Base-by-base conservation (phyloP, 352 stramenopile genomes). In the Plasmopara muralis region DNA sequence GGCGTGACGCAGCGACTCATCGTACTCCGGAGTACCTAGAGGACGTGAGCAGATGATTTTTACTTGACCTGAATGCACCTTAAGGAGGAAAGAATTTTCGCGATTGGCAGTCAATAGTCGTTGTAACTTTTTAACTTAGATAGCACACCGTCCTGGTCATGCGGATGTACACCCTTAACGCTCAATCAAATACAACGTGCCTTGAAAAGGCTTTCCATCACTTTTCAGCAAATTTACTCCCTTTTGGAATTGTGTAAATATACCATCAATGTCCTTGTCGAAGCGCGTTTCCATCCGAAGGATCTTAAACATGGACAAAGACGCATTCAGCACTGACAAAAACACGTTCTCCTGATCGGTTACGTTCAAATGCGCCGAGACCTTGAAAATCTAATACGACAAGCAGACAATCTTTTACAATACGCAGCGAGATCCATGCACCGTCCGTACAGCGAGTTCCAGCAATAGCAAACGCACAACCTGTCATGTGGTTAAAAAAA, bases 371-470 rank as follows among this genome's bases (percentile, higher is more conserved):
- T 2, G 77, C 87, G 0, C 77, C 76, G 2, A 88, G 53, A 1
- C 80, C 80, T 72, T 89, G 75, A 53, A 91, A 91, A 47, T 91
- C 77, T 14, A 91, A 54, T 9, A 89, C 71, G n/a, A 90, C 66
- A 49, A 90, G 51, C 37, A 90, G 46, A 3, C 81, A 57, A 30
- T 72, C 45, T 9, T 64, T 33, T 16, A 88, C 35, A 0, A 84
- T 48, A 1, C 70, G 67, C 9, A 83, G 18, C 0, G 63, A 70
- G 70, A 87, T 83, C 74, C 77, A 88, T 2, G 74, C 74, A 3
- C 77, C 77, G 58, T 88, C 72, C 0, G 74, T 86, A 46, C 77
- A 85, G 10, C 74, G 68, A 9, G 66, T 68, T n/a, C 74, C 77
- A 47, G 77, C 59, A 44, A 85, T 88, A 3, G 77, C 76, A 64